These are phyloP conservation scores for Ogataea zsoltii DNA, from an alignment of 805 yeast species.

Conservation along the genomic window DNA sequence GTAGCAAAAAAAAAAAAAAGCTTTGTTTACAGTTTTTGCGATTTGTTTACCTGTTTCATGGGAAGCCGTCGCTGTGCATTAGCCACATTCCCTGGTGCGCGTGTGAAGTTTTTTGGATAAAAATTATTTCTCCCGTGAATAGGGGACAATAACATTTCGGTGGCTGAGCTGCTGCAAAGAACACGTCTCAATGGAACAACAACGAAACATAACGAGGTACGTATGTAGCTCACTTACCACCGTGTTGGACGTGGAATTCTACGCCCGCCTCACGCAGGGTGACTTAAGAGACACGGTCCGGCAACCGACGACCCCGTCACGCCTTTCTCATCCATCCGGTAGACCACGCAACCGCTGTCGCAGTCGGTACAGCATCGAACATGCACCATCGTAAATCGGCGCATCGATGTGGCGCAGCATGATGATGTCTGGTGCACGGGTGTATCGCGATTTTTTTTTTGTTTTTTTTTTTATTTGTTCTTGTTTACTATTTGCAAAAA, in stretches of 20 bases:
- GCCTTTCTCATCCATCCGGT: too few species aligned
- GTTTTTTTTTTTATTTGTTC: constrained; percentile 1
- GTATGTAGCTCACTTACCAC: too few species aligned
- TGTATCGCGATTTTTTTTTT: neutral
- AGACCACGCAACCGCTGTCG: too few species aligned
- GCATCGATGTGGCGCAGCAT: constrained; percentile 2
- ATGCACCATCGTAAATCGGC: neutral
- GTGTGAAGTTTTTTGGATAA: neutral
- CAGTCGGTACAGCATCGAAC: too few species aligned
- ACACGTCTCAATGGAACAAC: too few species aligned
- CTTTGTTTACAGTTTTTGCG: constrained; percentile 11
- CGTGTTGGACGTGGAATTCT: too few species aligned
- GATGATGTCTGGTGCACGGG: constrained; percentile 9
- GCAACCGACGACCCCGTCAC: too few species aligned
- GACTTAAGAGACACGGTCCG: too few species aligned
- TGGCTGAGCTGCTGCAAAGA: too few species aligned
- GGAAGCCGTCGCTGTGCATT: neutral
- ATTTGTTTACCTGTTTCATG: constrained; percentile 13
- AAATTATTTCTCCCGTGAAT: neutral
- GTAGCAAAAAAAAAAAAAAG: neutral
- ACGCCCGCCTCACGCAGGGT: too few species aligned
- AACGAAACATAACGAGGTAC: too few species aligned
- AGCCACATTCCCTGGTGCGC: constrained; percentile 7
- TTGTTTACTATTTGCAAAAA: neutral
- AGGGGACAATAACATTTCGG: too few species aligned